These are phyloP conservation scores for Tolypocladium capitatum DNA, from an alignment of 2,329 filamentous ascomycete genomes.

Conservation along the genomic window DNA sequence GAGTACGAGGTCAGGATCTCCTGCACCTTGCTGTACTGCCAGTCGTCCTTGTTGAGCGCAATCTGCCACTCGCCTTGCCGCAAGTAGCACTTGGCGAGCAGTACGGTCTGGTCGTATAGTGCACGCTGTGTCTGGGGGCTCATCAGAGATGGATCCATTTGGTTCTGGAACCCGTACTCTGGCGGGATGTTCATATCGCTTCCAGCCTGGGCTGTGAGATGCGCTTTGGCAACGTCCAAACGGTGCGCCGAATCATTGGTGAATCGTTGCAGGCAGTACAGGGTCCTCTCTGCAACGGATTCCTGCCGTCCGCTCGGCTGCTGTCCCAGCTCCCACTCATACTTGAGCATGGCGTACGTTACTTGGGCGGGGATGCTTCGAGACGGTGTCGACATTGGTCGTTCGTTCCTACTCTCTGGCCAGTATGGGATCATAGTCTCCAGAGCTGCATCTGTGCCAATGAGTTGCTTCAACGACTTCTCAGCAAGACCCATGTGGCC, in stretches of 20 bases:
- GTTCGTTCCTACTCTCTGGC: constrained; percentile 24
- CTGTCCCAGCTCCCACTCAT: constrained; percentile 80
- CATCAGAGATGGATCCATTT: constrained; percentile 29
- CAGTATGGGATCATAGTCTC: constrained; percentile 49
- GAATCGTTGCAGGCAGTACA: constrained; percentile 47
- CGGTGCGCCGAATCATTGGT: constrained; percentile 44
- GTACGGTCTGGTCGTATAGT: constrained; percentile 47
- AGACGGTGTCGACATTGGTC: constrained; percentile 9
- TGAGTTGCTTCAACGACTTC: constrained; percentile 84
- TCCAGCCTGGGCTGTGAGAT: constrained; percentile 31
- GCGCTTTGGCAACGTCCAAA: constrained; percentile 39
- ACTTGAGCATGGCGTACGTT: constrained; percentile 94
- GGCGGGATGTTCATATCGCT: constrained; percentile 30
- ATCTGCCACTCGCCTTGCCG: constrained; percentile 96
- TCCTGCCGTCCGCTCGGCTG: constrained; percentile 30
- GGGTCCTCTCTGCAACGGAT: constrained; percentile 37
- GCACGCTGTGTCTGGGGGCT: constrained; percentile 38
- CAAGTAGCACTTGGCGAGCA: constrained; percentile 90
- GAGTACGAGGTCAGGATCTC: constrained; percentile 87
- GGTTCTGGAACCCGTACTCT: constrained; percentile 38
- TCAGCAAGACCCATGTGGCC: constrained; percentile 88
- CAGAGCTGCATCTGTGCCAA: constrained; percentile 54
- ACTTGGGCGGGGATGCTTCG: constrained; percentile 58
- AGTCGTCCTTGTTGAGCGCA: constrained; percentile 70
- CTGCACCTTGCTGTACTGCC: constrained; percentile 73